A percentile compares a stretch with the other conserved stretches of the same genome.
phyloP scores from a whole-genome alignment of 768 basidiomycete species.

The Amanita polypyramis region DNA sequence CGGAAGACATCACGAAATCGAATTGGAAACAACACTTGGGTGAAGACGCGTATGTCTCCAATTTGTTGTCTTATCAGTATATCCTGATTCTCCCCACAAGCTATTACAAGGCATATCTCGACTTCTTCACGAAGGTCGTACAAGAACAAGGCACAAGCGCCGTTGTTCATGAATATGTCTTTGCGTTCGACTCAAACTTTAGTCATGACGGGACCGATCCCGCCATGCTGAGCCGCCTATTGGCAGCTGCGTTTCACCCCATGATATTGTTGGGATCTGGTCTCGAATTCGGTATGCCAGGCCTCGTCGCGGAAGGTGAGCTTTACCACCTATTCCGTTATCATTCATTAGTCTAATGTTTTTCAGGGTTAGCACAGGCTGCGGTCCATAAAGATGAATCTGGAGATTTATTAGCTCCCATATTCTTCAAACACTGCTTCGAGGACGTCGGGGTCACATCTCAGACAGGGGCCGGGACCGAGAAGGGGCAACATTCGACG shows the following conservation, averaged over 20 bases:
- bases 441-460: slow-evolving; percentile 1
- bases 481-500: not conserved
- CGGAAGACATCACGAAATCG: slow-evolving; percentile 28
- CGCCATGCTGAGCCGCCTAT: slow-evolving; percentile 26
- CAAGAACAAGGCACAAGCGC: slow-evolving; percentile 27
- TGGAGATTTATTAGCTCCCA: not conserved
- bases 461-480: not conserved
- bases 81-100: slow-evolving; percentile 17
- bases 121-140: slow-evolving; percentile 33
- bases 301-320: slow-evolving; percentile 41
- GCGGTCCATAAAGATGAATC: slow-evolving; percentile 4
- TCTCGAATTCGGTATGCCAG: slow-evolving; percentile 36
- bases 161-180: slow-evolving; percentile 44
- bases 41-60: slow-evolving; percentile 33
- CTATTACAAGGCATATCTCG: slow-evolving; percentile 43
- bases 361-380: slow-evolving; percentile 7
- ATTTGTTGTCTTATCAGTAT: not conserved
- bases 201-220: slow-evolving; percentile 22
- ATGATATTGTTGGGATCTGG: slow-evolving; percentile 43
- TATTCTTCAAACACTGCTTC: slow-evolving; percentile 2
- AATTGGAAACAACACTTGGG: slow-evolving; percentile 50
- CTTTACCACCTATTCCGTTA: not conserved
- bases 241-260: slow-evolving; percentile 38
- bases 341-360: not conserved
- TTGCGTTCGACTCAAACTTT: slow-evolving; percentile 38